These are phyloP conservation scores for Colletotrichum eleusines DNA, from an alignment of 2,329 filamentous ascomycete species.

Conservation along the genomic window DNA sequence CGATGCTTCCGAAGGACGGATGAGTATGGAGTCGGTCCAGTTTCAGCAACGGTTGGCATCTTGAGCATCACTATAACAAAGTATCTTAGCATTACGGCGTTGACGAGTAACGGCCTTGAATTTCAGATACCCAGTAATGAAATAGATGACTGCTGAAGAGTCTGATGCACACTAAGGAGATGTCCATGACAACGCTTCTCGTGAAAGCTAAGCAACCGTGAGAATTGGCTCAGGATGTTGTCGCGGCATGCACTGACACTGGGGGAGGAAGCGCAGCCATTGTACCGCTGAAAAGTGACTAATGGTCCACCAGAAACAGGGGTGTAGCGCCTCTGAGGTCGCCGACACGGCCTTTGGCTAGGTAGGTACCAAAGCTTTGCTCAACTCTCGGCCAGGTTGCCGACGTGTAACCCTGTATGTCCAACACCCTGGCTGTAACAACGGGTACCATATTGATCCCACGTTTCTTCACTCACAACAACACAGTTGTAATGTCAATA, in stretches of 20 bases:
- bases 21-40: slow-evolving; percentile 10
- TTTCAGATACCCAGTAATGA: slow-evolving; percentile 37
- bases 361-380: neutral
- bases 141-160: neutral
- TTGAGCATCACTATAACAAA: slow-evolving; percentile 7
- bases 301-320: slow-evolving; percentile 1
- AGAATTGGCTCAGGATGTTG: neutral
- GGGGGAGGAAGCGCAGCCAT: neutral
- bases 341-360: neutral
- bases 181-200: neutral
- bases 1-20: slow-evolving; percentile 7
- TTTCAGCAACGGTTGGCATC: slow-evolving; percentile 4
- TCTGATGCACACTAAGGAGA: no score
- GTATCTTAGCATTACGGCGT: slow-evolving; percentile 21
- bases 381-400: neutral
- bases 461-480: slow-evolving; percentile 1
- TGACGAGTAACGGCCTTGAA: slow-evolving; percentile 36
- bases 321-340: neutral
- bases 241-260: neutral
- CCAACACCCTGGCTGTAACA: neutral
- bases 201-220: neutral
- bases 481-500: slow-evolving; percentile 81
- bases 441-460: neutral
- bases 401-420: neutral
- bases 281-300: neutral